These are phyloP conservation scores for Agapanthus africanus DNA, from an alignment of 106 monocot genomes.

Conservation along the genomic window DNA sequence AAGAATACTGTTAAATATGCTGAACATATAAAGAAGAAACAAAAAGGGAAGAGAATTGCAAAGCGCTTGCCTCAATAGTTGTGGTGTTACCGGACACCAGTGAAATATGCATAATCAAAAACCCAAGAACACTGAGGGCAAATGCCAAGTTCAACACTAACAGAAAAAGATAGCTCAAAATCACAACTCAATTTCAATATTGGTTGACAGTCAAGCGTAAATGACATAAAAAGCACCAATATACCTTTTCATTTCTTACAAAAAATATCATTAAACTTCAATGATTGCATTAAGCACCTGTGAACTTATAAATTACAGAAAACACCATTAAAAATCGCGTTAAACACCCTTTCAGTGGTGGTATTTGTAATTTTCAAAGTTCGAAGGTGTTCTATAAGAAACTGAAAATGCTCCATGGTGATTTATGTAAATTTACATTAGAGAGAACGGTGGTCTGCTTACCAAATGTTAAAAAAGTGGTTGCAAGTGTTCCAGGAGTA, in stretches of 20 bases:
- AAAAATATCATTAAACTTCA: too few relatives aligned
- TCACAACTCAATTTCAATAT: neutral
- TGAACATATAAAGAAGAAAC: constrained; percentile 8
- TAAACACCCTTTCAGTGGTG: too few relatives aligned
- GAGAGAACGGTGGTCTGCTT: too few relatives aligned
- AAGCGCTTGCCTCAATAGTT: constrained; percentile 86
- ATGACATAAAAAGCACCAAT: neutral
- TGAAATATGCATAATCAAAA: constrained; percentile 96
- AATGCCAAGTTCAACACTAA: constrained; percentile 95
- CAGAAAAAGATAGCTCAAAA: neutral
- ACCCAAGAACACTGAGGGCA: constrained; percentile 89
- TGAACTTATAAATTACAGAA: too few relatives aligned
- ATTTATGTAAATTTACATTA: too few relatives aligned
- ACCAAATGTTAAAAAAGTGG: constrained; percentile 98
- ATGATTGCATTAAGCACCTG: too few relatives aligned
- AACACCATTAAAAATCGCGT: too few relatives aligned
- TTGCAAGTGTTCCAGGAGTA: constrained; percentile 86
- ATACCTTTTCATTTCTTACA: too few relatives aligned
- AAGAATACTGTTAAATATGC: neutral
- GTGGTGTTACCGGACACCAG: constrained; percentile 84
- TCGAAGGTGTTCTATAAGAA: too few relatives aligned
- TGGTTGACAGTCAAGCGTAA: neutral
- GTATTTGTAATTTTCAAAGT: too few relatives aligned
- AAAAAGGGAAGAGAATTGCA: neutral
- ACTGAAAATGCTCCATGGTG: too few relatives aligned